These are phyloP conservation scores for Apophysomyces elegans DNA, from an alignment of 371 early-diverging fungal species.

Conservation along the genomic window DNA sequence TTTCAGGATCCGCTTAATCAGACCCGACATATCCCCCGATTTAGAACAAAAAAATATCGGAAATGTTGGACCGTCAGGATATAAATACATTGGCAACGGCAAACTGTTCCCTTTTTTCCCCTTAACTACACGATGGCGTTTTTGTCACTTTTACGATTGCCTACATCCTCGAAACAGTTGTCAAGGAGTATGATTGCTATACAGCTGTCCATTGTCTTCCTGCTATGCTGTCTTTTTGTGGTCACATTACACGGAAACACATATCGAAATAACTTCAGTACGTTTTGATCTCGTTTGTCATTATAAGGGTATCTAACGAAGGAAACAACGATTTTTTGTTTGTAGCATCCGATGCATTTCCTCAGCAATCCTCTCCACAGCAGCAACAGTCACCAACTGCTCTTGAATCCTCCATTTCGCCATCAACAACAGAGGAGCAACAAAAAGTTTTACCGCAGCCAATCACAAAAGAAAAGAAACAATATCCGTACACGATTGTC, in stretches of 20 bases:
- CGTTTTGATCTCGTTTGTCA: background rate
- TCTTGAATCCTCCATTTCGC: background rate
- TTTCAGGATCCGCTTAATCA: background rate
- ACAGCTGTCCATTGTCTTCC: constrained; percentile 16
- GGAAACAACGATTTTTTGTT: constrained; percentile 3
- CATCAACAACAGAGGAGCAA: background rate
- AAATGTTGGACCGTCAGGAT: background rate
- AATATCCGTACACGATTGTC: constrained; percentile 51
- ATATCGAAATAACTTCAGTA: background rate
- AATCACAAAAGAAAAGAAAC: constrained; percentile 17
- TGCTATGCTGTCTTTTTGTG: constrained; percentile 13
- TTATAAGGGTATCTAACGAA: background rate
- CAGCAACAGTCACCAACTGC: background rate
- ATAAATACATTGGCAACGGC: background rate
- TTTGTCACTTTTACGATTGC: background rate
- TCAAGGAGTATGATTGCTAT: constrained; percentile 19
- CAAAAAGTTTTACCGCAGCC: constrained; percentile 9
- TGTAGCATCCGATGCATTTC: constrained; percentile 14
- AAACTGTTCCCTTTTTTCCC: background rate
- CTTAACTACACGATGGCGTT: background rate
- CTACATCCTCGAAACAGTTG: constrained; percentile 1
- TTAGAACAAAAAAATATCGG: background rate
- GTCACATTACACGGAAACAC: background rate
- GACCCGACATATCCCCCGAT: background rate
- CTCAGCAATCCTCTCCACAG: constrained; percentile 7